Base-by-base conservation (phyloP, 306 rosid species). In the Gillenia trifoliata region DNA sequence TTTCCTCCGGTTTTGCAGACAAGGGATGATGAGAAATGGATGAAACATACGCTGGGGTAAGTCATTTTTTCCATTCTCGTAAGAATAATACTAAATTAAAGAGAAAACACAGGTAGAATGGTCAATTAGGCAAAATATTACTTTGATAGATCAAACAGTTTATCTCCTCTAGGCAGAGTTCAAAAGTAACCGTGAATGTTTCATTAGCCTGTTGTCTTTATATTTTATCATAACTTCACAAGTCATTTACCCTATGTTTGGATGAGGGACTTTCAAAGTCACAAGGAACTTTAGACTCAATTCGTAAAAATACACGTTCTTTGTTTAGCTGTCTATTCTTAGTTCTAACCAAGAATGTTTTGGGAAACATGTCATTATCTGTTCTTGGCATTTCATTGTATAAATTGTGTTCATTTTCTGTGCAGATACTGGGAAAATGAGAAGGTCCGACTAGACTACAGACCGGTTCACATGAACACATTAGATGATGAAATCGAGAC, bases 1-100 rank as follows among this genome's bases (percentile, higher is more conserved):
- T 41, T 76, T 78, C 16, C 77, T 76, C 81, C 76, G 77, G 63
- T 81, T 80, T 43, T 88, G 85, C 92, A 94, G 99, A 88, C 31
- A 87, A 88, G 99, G 88, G 99, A 94, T 71, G 99, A 94, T 71
- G 88, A 78, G 88, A 88, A 85, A 26, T 94, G 99, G 99, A 85
- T 92, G 92, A 94, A 88, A 75, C 99, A 92, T 84, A 82, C 96
- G 11, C 45, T 94, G 82, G 99, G 96, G 99, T 92, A 86, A 85
- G 95, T 82, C 73, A 77, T 77, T 23, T 74, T 67, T 50, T 36
- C 22, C 60, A 41, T 41, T 29, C 34, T 13, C 20, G 49, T 12
- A 3, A 75, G 28, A 72, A n/a, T 63, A 13, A 23, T 28, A 38
- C 68, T 23, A 9, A 45, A 23, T 63, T 60, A 38, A 23, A 34